Percentiles rank a stretch among this genome's conserved stretches.
Conservation (phyloP, 2,329 filamentous ascomycete species). For the Apiospora marii region DNA sequence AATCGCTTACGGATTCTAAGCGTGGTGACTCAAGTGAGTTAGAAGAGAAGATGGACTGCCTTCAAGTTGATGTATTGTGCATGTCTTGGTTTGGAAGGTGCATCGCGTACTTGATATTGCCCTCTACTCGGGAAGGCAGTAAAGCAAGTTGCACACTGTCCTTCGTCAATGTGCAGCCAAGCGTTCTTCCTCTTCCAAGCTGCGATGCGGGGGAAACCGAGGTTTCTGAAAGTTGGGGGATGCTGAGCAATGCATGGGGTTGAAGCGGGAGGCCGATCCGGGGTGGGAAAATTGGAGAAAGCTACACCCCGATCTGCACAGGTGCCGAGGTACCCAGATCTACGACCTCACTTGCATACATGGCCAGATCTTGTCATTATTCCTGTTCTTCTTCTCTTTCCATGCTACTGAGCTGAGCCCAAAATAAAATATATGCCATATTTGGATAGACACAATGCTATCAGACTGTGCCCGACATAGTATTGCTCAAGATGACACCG, state of each 20-base stretch:
- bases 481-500: background rate
- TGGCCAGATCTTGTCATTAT: background rate
- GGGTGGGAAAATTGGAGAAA: conserved; percentile 26
- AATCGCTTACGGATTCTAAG: background rate
- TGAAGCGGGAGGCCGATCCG: conserved; percentile 21
- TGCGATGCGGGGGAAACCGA: conserved; percentile 25
- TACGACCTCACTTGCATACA: background rate
- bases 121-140: background rate
- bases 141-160: background rate
- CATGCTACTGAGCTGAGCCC: background rate
- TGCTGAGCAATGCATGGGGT: conserved; percentile 1
- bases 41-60: background rate
- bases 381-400: background rate
- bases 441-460: background rate
- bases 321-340: conserved; percentile 11
- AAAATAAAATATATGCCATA: background rate
- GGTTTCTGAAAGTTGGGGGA: conserved; percentile 25
- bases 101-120: background rate
- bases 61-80: background rate
- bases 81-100: background rate
- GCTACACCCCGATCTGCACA: conserved; percentile 2
- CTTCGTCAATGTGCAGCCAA: background rate
- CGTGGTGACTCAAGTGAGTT: background rate
- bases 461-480: background rate
- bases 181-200: background rate